phyloP scores from a whole-genome alignment of 2,329 filamentous ascomycete species.

The Penicillium decumbens region DNA sequence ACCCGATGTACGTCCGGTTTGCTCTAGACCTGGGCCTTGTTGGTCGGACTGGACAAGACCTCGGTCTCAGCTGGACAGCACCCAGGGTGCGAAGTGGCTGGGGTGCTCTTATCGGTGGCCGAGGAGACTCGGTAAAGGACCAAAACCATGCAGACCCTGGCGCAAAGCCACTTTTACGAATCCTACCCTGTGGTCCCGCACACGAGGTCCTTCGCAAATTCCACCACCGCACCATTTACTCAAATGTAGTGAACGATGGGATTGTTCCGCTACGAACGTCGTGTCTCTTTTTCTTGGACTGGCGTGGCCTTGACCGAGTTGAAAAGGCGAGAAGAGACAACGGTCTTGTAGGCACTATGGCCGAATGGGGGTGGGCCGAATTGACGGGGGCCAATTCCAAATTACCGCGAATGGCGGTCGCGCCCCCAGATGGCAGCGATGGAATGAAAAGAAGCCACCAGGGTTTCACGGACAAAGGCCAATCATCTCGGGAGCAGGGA shows the following conservation, averaged over 20 bases:
- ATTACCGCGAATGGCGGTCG: slow-evolving; percentile 46
- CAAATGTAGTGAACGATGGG: slow-evolving; percentile 95
- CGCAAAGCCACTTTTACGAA: slow-evolving; percentile 81
- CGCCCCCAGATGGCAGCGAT: slow-evolving; percentile 16
- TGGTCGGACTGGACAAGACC: slow-evolving; percentile 89
- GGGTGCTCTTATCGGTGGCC: slow-evolving; percentile 78
- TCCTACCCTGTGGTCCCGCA: slow-evolving; percentile 85
- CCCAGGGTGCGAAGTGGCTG: slow-evolving; percentile 81
- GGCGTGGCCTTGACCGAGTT: slow-evolving; percentile 87
- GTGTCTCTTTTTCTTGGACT: slow-evolving; percentile 93
- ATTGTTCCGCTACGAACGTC: slow-evolving; percentile 94
- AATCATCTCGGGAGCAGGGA: slow-evolving; percentile 14
- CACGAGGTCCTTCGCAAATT: slow-evolving; percentile 84
- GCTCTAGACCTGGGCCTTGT: slow-evolving; percentile 94
- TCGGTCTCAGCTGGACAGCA: slow-evolving; percentile 89
- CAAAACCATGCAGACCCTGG: slow-evolving; percentile 64
- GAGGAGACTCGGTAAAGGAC: slow-evolving; percentile 56
- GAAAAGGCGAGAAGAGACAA: slow-evolving; percentile 92
- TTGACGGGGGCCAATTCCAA: slow-evolving; percentile 65
- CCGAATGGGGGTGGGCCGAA: slow-evolving; percentile 92
- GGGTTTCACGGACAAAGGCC: slow-evolving; percentile 6
- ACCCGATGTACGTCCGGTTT: slow-evolving; percentile 94
- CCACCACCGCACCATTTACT: slow-evolving; percentile 85
- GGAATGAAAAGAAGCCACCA: not conserved
- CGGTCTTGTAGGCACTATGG: slow-evolving; percentile 84